Conservation (phyloP, 2,329 filamentous ascomycete genomes). For the Cadophora malorum region DNA sequence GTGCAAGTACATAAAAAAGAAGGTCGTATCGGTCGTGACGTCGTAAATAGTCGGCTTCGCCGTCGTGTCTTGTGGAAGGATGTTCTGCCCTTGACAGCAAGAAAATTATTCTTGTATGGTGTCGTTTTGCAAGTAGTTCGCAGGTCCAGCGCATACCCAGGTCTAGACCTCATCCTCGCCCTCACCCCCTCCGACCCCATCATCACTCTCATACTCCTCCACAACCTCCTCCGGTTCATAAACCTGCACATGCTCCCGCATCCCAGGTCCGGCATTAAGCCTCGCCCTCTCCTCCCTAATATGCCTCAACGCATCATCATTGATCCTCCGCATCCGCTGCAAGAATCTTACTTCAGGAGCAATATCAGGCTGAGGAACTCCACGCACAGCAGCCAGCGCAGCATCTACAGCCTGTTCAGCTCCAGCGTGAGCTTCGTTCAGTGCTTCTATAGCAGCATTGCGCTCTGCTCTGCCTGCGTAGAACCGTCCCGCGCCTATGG, state of each 20-base stretch:
- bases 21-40: background rate
- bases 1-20: background rate
- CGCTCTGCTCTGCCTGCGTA: background rate
- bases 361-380: background rate
- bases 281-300: background rate
- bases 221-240: background rate
- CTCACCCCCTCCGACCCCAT: background rate
- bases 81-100: background rate
- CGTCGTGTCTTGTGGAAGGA: background rate
- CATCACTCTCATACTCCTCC: conserved; percentile 15
- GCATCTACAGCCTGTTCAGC: background rate
- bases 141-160: too few species aligned
- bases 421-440: background rate
- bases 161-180: too few species aligned
- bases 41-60: background rate
- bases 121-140: too few species aligned
- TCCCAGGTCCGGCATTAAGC: too few species aligned
- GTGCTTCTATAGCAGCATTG: background rate
- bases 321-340: background rate
- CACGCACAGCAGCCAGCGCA: background rate
- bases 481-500: background rate
- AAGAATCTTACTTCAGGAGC: background rate
- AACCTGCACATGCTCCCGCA: background rate
- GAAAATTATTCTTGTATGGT: background rate
- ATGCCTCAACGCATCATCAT: background rate